Conservation (phyloP, 345 rosid genomes). For the Moricandia arvensis region DNA sequence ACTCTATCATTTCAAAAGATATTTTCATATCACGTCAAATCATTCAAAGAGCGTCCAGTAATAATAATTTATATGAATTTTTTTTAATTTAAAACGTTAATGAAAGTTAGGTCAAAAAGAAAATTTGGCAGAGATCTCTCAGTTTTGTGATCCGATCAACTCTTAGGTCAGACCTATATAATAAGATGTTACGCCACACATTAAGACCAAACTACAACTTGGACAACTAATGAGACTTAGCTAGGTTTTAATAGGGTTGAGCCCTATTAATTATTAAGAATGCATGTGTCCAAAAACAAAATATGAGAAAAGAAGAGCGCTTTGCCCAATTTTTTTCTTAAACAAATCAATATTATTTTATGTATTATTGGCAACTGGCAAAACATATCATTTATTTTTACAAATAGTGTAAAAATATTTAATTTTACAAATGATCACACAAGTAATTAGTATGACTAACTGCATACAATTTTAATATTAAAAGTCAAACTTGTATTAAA, state of each 20-base stretch:
- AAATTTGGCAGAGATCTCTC: neutral
- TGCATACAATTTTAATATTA: neutral
- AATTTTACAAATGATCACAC: neutral
- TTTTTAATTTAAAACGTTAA: neutral
- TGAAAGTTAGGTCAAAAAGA: neutral
- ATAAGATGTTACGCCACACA: too few relatives aligned
- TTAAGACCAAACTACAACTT: too few relatives aligned
- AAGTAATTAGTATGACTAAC: neutral
- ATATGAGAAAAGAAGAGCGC: neutral
- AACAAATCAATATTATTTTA: neutral
- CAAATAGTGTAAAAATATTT: neutral
- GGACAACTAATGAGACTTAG: too few relatives aligned
- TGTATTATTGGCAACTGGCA: slow-evolving; percentile 12
- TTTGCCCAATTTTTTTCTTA: neutral
- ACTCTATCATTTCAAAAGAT: neutral
- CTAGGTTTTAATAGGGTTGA: too few relatives aligned
- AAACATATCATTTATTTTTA: neutral
- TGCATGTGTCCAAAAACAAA: neutral
- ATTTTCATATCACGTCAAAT: slow-evolving; percentile 16
- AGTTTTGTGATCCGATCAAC: slow-evolving; percentile 9
- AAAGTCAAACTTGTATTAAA: slow-evolving; percentile 20
- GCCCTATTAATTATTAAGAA: neutral
- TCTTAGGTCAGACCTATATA: neutral
- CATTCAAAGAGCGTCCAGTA: neutral
- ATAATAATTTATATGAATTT: neutral